Evolutionary conservation across 345 rosid genomes (phyloP), one percentile per base, ranked within the genome.

Genomic region (Moringa oleifera): DNA sequence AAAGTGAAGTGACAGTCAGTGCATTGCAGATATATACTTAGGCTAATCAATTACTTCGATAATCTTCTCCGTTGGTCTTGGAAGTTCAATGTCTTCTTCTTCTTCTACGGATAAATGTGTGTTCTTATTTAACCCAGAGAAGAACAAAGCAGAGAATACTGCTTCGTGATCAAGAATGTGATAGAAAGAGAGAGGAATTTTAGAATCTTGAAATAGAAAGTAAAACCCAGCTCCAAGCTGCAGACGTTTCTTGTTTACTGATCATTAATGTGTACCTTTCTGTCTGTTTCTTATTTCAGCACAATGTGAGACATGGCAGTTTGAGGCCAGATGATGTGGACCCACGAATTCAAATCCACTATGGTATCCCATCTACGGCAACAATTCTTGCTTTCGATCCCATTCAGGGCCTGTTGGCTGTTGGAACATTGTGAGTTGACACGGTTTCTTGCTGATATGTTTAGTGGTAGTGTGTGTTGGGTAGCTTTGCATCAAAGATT

Each of bases 341-440:
- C 69, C 66, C 79, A 53, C 77, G 59, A 21, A 59, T 80, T 58
- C 58, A 61, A 37, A 41, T 80, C 41, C 92, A 86, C 73, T 78
- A 81, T 53, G 89, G 87, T 23, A 67, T 83, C 58, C 92, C 92
- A 1, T 70, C 89, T 46, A 83, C 92, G 4, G 71, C 89, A 47
- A 80, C 92, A 4, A 70, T 76, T 72, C 84, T 86, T 56, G 87
- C 92, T 59, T 81, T 86, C 68, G 89, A 86, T 50, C 66, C 80
- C 23, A 67, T 81, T 47, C 92, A 86, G 66, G 71, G 84, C 54
- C 79, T 86, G 16, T 69, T 83, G 66, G 89, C 92, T 17, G 68
- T 78, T 51, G 92, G 69, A 10, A 83, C 92, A 47, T 68, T 81
- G 92, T 83, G 70, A 78, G 89, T 74, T 54, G 31, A 19, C 41